Evolutionary conservation across 1,284 basidiomycete species (phyloP), one percentile per base, ranked within the genome.

Genomic region (Schizophyllum amplum): DNA sequence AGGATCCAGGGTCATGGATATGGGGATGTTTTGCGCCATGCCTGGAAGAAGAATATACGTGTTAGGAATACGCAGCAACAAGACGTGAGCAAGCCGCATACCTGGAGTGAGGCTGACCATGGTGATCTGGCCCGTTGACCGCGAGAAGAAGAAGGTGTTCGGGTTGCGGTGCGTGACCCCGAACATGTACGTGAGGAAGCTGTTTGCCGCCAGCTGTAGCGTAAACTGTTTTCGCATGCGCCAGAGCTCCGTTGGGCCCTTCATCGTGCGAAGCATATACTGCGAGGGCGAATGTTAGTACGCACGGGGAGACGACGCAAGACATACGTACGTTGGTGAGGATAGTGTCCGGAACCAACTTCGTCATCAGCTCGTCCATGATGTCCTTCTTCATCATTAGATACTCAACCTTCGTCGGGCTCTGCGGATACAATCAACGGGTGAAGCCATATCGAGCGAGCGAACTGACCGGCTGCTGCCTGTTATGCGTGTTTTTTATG

Each of bases 211-310:
- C 49, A 93, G 79, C 69, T 99, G 95, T 49, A 90, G 73, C 9
- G 95, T 89, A 71, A 99, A 98, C 71, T 98, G 94, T 75, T 98
- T 99, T 61, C 97, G 86, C 84, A 98, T 93, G 60, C 92, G 82
- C 95, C 96, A 99, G 4, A 99, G 79, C 64, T 97, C 94, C 59
- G 84, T 84, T 1, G 96, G 86, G 4, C 82, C 82, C 24, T 80
- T 75, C 92, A 98, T 97, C 23, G 88, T 89, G 53, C 83, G 83
- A 50, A 86, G 80, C 86, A 99, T 92, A 69, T 94, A 99, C 90
- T 97, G 66, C 13, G 55, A 63, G 24, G n/a, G 47, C 51, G 21
- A 24, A 56, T 59, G 25, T 62, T 47, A 56, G 59, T 47, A 47
- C 56, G 56, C 15, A 42, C 49, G 27, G 17, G 33, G 53, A 53